These are phyloP conservation scores for Phytophthora rubi DNA, from an alignment of 352 stramenopile genomes.

Conservation along the genomic window DNA sequence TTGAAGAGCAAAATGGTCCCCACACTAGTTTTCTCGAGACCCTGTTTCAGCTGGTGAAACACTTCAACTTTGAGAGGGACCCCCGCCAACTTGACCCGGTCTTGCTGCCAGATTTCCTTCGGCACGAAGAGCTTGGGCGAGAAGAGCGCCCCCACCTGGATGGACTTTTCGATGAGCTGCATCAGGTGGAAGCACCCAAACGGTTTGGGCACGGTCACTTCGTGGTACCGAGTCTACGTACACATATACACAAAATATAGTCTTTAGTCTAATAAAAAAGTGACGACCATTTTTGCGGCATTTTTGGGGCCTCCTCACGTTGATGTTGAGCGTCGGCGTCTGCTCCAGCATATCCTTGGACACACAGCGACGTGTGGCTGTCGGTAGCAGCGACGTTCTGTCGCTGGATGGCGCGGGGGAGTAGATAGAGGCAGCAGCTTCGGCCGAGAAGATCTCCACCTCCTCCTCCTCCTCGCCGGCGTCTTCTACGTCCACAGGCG, in stretches of 20 bases:
- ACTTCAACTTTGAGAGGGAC: slow-evolving; percentile 67
- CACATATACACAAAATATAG: neutral
- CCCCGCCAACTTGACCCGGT: slow-evolving; percentile 66
- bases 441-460: slow-evolving; percentile 29
- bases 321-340: slow-evolving; percentile 69
- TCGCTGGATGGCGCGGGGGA: slow-evolving; percentile 29
- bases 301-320: slow-evolving; percentile 32
- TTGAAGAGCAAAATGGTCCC: slow-evolving; percentile 7
- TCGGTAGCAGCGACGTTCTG: slow-evolving; percentile 35
- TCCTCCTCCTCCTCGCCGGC: slow-evolving; percentile 29
- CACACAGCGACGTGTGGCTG: slow-evolving; percentile 49
- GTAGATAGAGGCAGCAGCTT: neutral
- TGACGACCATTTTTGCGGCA: neutral
- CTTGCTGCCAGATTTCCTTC: slow-evolving; percentile 85
- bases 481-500: slow-evolving; percentile 16
- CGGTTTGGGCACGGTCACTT: slow-evolving; percentile 56
- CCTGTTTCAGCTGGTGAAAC: slow-evolving; percentile 74
- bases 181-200: slow-evolving; percentile 84
- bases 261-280: neutral
- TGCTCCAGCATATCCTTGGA: slow-evolving; percentile 78
- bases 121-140: slow-evolving; percentile 76
- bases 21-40: slow-evolving; percentile 73
- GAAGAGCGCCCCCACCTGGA: slow-evolving; percentile 76
- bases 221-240: slow-evolving; percentile 59
- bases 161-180: slow-evolving; percentile 82